Base-by-base conservation (phyloP, 306 rosid species). In the Lithocarpus polystachyus region DNA sequence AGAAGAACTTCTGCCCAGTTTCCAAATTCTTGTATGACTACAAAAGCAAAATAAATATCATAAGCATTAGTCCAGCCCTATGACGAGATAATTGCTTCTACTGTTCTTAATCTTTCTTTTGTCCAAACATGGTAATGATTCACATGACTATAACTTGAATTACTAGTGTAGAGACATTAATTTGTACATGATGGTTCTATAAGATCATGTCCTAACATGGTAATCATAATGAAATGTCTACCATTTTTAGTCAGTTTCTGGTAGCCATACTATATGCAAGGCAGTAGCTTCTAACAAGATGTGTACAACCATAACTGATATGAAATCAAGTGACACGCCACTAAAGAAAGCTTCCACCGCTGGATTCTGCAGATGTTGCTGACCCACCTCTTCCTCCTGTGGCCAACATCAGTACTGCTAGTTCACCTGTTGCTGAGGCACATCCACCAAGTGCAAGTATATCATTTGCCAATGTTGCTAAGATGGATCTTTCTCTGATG, bases 301-400 rank as follows among this genome's bases (percentile, higher is more conserved):
- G 53, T 12, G 53, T 12, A 48, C 14, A 48, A 48, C 53, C 53
- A 48, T 48, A 48, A 48, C 53, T 3, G 15, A 48, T 48, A 48
- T 2, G 15, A 48, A 48, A 48, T 11, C 53, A 48, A 10, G 53
- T 48, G 15, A 48, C 53, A 12, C 53, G 1, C 53, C 4, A 0
- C 4, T 13, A 48, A 48, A 48, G 17, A 48, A 48, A 48, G 53
- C 5, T 48, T 48, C 53, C 17, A 48, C 5, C 97, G 9, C 92
- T 95, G 12, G 65, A 83, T 51, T 68, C 22, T 20, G 71, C 43
- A 12, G 24, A 85, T 1, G 43, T 96, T 19, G 88, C 78, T 11
- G 97, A 90, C 61, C 99, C 99, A 12, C 98, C 99, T 15, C 98
- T 95, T 75, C 99, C 99, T 3, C 77, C 83, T 0, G 92, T 95